These are phyloP conservation scores for Talaromyces sp. DNA, from an alignment of 2,329 filamentous ascomycete species.

Conservation along the genomic window DNA sequence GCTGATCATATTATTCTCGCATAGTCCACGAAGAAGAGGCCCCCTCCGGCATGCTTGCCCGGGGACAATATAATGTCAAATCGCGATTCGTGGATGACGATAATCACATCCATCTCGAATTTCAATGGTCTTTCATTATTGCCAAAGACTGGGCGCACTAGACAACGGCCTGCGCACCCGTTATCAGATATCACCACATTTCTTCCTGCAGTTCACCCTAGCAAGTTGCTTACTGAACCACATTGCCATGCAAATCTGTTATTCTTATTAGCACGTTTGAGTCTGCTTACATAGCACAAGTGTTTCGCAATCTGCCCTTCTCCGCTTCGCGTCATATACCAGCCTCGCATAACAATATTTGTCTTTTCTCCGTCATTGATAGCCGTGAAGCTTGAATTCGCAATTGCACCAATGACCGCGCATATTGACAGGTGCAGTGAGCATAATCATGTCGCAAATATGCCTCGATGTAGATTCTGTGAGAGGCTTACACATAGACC, in stretches of 20 bases:
- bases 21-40: slow-evolving; percentile 87
- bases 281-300: neutral
- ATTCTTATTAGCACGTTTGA: slow-evolving; percentile 1
- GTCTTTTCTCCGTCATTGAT: neutral
- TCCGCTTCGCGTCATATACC: neutral
- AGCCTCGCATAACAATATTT: neutral
- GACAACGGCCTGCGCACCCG: neutral
- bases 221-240: neutral
- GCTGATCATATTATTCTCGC: neutral
- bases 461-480: neutral
- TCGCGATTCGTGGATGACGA: slow-evolving; percentile 96
- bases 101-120: slow-evolving; percentile 81
- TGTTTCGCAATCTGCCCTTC: neutral
- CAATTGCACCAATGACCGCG: neutral
- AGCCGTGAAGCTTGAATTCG: too few relatives aligned
- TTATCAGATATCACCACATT: neutral
- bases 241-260: neutral
- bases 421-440: neutral
- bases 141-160: slow-evolving; percentile 74
- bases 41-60: slow-evolving; percentile 81
- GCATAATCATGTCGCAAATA: neutral
- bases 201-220: neutral
- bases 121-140: slow-evolving; percentile 96
- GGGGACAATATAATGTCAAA: slow-evolving; percentile 83
- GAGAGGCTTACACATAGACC: neutral